A percentile compares a stretch with the other conserved stretches of the same genome.
These are phyloP conservation scores for Aspergillus fructus DNA, from an alignment of 2,329 filamentous ascomycete genomes.

Conservation along the genomic window DNA sequence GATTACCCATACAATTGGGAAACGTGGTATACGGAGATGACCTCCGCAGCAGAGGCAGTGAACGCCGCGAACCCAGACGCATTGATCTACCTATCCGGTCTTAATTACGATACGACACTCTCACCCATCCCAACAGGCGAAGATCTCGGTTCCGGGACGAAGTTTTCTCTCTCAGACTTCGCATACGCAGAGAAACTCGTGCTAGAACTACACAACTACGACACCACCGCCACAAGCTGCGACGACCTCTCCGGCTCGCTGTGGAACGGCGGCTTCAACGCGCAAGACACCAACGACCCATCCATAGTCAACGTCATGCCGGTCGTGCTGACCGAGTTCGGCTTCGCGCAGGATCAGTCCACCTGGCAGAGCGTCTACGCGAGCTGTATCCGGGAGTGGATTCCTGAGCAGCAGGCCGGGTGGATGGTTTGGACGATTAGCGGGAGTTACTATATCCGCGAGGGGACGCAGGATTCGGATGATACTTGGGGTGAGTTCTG, in stretches of 20 bases:
- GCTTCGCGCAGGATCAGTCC: conserved; percentile 50
- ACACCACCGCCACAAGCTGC: conserved; percentile 40
- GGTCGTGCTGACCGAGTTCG: conserved; percentile 45
- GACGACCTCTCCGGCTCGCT: conserved; percentile 34
- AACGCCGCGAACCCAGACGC: conserved; percentile 45
- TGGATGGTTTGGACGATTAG: conserved; percentile 62
- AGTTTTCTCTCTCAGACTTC: conserved; percentile 41
- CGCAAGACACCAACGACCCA: conserved; percentile 32
- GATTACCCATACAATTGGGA: conserved; percentile 44
- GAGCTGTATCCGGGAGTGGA: conserved; percentile 51
- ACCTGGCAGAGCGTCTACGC: conserved; percentile 53
- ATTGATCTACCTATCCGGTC: conserved; percentile 50
- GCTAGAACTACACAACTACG: conserved; percentile 52
- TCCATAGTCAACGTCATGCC: conserved; percentile 38
- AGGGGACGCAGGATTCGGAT: conserved; percentile 55
- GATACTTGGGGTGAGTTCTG: conserved; percentile 50
- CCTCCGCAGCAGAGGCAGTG: conserved; percentile 41
- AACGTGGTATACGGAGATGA: conserved; percentile 47
- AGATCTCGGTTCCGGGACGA: conserved; percentile 35
- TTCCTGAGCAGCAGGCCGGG: conserved; percentile 51
- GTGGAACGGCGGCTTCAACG: conserved; percentile 43
- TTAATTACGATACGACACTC: conserved; percentile 47
- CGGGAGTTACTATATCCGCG: conserved; percentile 59
- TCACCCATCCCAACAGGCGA: conserved; percentile 35
- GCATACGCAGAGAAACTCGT: conserved; percentile 46